Conservation (phyloP, 192 early-diverging fungal species). For the Rhizophlyctis rosea region DNA sequence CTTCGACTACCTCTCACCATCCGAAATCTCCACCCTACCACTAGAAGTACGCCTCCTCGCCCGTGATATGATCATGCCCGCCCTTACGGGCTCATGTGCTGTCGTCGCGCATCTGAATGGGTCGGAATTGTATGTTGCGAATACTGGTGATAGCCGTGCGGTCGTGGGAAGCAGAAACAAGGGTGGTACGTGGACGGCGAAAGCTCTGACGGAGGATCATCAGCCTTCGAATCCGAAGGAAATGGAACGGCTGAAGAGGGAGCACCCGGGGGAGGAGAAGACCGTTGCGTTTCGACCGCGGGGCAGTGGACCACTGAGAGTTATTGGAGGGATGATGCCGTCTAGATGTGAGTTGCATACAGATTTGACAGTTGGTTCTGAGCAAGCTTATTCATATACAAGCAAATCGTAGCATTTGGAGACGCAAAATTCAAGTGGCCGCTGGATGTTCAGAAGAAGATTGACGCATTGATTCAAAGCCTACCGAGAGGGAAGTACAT, state of each 20-base stretch:
- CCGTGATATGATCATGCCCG: conserved; percentile 1
- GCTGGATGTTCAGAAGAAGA: conserved; percentile 4
- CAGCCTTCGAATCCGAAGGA: conserved; percentile 54
- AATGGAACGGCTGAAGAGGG: conserved; percentile 50
- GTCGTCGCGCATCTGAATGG: conserved; percentile 20
- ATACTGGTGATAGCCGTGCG: conserved; percentile 34
- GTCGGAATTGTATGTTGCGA: conserved; percentile 25
- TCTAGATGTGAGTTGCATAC: conserved; percentile 36
- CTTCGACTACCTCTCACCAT: conserved; percentile 12
- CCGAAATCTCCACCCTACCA: conserved; percentile 6
- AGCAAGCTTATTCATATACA: too few species aligned
- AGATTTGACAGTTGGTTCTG: too few species aligned
- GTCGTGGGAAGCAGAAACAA: conserved; percentile 10
- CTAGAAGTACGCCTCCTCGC: conserved; percentile 3
- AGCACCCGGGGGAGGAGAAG: conserved; percentile 71
- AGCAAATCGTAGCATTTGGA: conserved; percentile 64
- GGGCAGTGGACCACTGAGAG: conserved; percentile 27
- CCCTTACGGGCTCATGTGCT: conserved; percentile 25
- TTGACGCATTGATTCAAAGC: conserved; percentile 25
- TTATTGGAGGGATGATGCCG: conserved; percentile 39
- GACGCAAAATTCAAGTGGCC: conserved; percentile 60
- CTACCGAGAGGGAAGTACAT: conserved; percentile 41
- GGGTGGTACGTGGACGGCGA: conserved; percentile 3
- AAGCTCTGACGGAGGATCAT: conserved; percentile 61
- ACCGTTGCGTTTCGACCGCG: conserved; percentile 62